Evolutionary conservation across 345 rosid species (phyloP), one percentile per base, ranked within the genome.

Genomic region (Alliaria petiolata): DNA sequence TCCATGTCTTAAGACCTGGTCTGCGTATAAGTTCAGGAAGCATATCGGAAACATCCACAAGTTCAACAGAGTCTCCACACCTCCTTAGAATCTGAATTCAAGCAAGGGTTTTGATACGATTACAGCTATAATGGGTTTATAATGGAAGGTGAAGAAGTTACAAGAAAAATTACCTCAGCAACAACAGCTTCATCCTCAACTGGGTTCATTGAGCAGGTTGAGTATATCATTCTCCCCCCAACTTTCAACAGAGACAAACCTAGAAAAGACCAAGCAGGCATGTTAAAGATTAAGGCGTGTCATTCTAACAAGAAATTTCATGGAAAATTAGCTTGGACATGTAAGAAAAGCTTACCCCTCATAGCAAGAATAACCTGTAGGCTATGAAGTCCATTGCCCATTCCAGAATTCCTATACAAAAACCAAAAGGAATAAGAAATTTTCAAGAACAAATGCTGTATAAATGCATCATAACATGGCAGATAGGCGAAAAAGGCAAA

Each of bases 101-200:
- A 42, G 42, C 40, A 33, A 67, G 16, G 12, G 6, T 3, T 55
- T 16, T 45, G 20, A 65, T 8, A 0, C 6, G 7, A 13, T 40
- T 42, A 52, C 22, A 51, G 44, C 53, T 30, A 14, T 22, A 47
- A 42, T 8, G 3, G 7, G 22, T 14, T 56, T 15, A 7, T 19
- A 49, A 20, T 20, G 8, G 39, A 31, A 30, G 45, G 12, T 57
- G 12, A 20, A 39, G 53, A 47, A 16, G 15, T 7, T 43, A 30
- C 36, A 4, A 22, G 20, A 40, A 63, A n/a, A 20, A 9, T 75
- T 83, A 91, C 99, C 87, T 89, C 97, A 66, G 96, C 88, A 76
- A 95, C 95, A 75, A 95, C 99, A 43, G 98, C 99, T 78, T 95
- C 99, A 78, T 95, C 77, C 82, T 95, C 98, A 52, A 95, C 85